Percentiles rank a stretch among this genome's conserved stretches.
Evolutionary conservation across 208 protist species (phyloP).

Genomic region (Vickermania spadyakhi): DNA sequence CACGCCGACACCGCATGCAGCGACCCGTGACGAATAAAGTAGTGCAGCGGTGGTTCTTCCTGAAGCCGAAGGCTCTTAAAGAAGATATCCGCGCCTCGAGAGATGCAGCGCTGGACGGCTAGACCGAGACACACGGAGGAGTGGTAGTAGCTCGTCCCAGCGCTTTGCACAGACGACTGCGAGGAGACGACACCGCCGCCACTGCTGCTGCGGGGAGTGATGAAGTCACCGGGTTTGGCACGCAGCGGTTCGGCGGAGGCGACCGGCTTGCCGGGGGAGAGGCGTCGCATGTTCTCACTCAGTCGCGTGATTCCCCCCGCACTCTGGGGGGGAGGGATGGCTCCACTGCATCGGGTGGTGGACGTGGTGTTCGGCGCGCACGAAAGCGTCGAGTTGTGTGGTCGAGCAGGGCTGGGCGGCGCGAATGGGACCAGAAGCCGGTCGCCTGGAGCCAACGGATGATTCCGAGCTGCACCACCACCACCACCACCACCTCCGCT

Average conservation of each 20-base stretch:
- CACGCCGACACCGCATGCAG: background rate
- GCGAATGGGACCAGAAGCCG: no score
- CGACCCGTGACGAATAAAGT: background rate
- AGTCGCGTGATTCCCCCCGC: conserved; percentile 23
- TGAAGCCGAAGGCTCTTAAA: background rate
- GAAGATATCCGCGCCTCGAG: background rate
- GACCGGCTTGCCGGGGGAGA: background rate
- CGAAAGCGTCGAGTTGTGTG: no score
- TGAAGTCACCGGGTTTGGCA: background rate
- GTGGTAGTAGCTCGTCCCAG: background rate
- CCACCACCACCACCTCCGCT: background rate
- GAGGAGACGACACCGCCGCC: background rate
- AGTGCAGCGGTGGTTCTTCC: background rate
- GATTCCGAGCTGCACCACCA: no score
- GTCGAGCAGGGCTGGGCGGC: no score
- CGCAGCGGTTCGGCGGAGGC: background rate
- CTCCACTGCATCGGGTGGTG: conserved; percentile 5
- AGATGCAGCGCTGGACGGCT: background rate
- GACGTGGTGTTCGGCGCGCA: no score
- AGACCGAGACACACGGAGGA: background rate
- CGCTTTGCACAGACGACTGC: background rate
- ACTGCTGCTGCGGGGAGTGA: background rate
- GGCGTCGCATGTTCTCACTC: background rate
- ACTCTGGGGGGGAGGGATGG: conserved; percentile 18
- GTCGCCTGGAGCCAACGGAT: no score